Base-by-base conservation (phyloP, 495 filamentous ascomycete species). In the Aspergillus cavernicola region DNA sequence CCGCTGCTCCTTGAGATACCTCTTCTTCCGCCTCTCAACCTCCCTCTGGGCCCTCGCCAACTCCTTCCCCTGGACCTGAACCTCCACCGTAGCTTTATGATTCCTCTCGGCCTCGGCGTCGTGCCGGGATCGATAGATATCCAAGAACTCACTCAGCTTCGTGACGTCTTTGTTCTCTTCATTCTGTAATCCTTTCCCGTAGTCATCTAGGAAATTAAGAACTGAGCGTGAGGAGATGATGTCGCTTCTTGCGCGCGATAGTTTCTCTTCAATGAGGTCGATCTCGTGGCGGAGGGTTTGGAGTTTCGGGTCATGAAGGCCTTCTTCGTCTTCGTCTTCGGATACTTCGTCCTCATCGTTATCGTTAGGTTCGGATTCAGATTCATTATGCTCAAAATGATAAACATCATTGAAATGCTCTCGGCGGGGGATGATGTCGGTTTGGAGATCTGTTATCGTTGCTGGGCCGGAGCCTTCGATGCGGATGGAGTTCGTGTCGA, bases 401-500 rank as follows among this genome's bases (percentile, higher is more conserved):
- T 82, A 83, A 26, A 80, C 67, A 39, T 86, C 80, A 39, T 82
- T 62, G 51, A 78, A 84, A 35, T 75, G 72, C 12, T 83, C 79
- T 4, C 70, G 68, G 56, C 87, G 85, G 1, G 82, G 75, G 20
- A 88, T 67, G 9, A 81, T 65, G 51, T 86, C 79, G 35, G 87
- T 78, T 13, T 78, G 76, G 61, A 87, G 80, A 58, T 88, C 84
- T 3, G 80, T 84, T 59, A 89, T 85, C 45, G 77, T 80, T 0
- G 72, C 68, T 1, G 69, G 61, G 24, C 83, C 83, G 43, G 75
- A 81, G 46, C 45, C 45, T 26, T 49, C 45, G 50, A 90, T 82
- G 57, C 86, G 85, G 68, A 89, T 82, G 26, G 83, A 87, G 61
- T 84, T 73, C 57, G 83, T 73, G 52, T 88, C 84, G 33, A 80